A percentile compares a stretch with the other conserved stretches of the same genome.
Evolutionary conservation across 805 yeast genomes (phyloP).

Genomic region (Grigorovia transvaalensis): DNA sequence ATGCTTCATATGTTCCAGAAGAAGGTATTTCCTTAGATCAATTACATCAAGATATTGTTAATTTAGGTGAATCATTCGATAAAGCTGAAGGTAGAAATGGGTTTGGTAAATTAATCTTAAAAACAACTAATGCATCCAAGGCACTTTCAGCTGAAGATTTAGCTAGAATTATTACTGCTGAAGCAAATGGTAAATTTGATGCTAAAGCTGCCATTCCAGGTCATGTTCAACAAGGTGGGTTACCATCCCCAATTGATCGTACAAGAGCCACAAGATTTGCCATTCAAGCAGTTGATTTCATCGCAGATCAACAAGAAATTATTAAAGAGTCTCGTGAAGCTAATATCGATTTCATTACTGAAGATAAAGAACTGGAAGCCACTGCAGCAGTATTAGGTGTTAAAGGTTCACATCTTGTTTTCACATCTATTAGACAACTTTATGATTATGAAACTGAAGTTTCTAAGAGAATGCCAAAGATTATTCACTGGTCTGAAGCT

Average conservation of each 20-base stretch:
- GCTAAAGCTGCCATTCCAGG: constrained; percentile 78
- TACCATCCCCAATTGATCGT: constrained; percentile 71
- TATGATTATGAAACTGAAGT: constrained; percentile 84
- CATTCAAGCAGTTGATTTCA: constrained; percentile 56
- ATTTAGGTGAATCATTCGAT: constrained; percentile 49
- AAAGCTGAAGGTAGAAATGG: constrained; percentile 53
- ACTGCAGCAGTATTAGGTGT: constrained; percentile 83
- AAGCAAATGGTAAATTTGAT: constrained; percentile 56
- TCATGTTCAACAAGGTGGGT: constrained; percentile 77
- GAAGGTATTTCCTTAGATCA: constrained; percentile 50
- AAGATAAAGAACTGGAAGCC: constrained; percentile 28
- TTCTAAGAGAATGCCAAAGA: constrained; percentile 75
- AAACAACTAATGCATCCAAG: constrained; percentile 59
- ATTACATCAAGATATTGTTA: constrained; percentile 54
- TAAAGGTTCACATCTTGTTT: constrained; percentile 62
- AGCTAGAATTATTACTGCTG: constrained; percentile 57
- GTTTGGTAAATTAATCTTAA: constrained; percentile 59
- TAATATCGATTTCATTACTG: constrained; percentile 21
- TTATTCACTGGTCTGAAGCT: constrained; percentile 68
- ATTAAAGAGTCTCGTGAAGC: constrained; percentile 24
- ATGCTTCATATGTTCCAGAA: constrained; percentile 70
- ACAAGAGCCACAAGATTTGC: constrained; percentile 65
- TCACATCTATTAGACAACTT: constrained; percentile 61
- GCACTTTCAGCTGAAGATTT: constrained; percentile 59
- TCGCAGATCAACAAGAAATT: constrained; percentile 36